phyloP scores from a whole-genome alignment of 2,329 filamentous ascomycete species.

The Arachnomyces sp. region DNA sequence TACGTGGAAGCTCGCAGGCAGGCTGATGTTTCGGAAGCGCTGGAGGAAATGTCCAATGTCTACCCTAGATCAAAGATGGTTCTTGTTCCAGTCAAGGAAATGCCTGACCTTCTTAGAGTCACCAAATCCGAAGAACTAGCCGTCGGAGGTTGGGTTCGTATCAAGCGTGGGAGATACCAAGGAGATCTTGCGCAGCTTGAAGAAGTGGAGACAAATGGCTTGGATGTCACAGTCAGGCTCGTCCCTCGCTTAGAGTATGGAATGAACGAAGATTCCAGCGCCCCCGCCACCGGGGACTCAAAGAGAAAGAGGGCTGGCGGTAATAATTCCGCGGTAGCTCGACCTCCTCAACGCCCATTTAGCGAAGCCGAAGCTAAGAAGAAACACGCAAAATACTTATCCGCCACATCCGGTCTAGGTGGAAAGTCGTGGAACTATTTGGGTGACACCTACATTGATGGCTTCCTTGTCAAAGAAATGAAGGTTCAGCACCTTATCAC shows the following conservation, averaged over 20 bases:
- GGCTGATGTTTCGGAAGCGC: slow-evolving; percentile 72
- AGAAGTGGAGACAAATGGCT: slow-evolving; percentile 85
- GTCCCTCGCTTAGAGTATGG: slow-evolving; percentile 92
- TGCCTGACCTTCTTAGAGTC: slow-evolving; percentile 89
- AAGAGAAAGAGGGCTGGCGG: slow-evolving; percentile 70
- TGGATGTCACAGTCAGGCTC: slow-evolving; percentile 77
- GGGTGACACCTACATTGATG: slow-evolving; percentile 82
- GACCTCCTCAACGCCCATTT: slow-evolving; percentile 83
- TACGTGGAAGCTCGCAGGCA: slow-evolving; percentile 89
- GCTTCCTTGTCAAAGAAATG: slow-evolving; percentile 89
- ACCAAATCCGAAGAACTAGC: slow-evolving; percentile 78
- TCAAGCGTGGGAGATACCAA: slow-evolving; percentile 72
- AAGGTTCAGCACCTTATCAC: slow-evolving; percentile 80
- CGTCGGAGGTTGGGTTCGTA: slow-evolving; percentile 84
- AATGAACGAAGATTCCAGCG: slow-evolving; percentile 65
- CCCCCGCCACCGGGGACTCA: slow-evolving; percentile 42
- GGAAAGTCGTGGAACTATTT: slow-evolving; percentile 75
- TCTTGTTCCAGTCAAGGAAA: slow-evolving; percentile 90
- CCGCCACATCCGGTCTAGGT: slow-evolving; percentile 44
- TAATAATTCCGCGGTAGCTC: slow-evolving; percentile 48
- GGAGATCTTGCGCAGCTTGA: slow-evolving; percentile 88
- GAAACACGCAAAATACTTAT: slow-evolving; percentile 61
- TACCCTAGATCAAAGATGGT: slow-evolving; percentile 83
- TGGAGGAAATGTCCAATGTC: slow-evolving; percentile 80
- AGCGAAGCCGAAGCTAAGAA: slow-evolving; percentile 90